Conservation (phyloP, 495 filamentous ascomycete genomes). For the Penicillium dipodomyicola region DNA sequence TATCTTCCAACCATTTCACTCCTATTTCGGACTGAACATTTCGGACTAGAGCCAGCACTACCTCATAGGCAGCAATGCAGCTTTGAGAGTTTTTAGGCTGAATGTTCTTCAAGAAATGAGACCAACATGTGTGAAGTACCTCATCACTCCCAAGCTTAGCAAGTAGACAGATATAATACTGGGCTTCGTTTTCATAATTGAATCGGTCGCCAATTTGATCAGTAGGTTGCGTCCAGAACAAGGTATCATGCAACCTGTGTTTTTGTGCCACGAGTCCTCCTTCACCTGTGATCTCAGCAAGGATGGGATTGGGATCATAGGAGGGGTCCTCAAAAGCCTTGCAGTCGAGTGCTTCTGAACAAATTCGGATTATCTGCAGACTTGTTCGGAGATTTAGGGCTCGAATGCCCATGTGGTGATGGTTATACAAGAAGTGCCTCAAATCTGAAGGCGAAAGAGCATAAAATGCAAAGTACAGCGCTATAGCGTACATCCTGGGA, state of each 20-base stretch:
- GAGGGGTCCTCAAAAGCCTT: constrained; percentile 24
- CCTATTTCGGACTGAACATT: constrained; percentile 21
- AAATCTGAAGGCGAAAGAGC: constrained; percentile 30
- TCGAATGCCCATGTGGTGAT: constrained; percentile 5
- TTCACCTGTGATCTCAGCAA: constrained; percentile 30
- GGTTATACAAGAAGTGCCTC: constrained; percentile 23
- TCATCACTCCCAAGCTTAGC: constrained; percentile 17
- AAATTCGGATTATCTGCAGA: constrained; percentile 20
- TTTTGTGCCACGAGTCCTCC: neutral
- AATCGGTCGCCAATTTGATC: neutral
- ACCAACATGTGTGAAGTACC: constrained; percentile 23
- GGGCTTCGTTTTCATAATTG: neutral
- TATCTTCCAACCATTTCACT: constrained; percentile 21
- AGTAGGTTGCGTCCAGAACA: constrained; percentile 16
- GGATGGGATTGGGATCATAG: constrained; percentile 26
- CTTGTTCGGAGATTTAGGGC: constrained; percentile 7
- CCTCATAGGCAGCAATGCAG: constrained; percentile 25
- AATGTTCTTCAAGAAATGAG: constrained; percentile 14
- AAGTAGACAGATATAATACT: constrained; percentile 27
- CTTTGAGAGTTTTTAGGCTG: neutral
- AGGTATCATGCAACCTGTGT: constrained; percentile 24
- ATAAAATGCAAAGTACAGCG: constrained; percentile 23
- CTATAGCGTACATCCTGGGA: constrained; percentile 25
- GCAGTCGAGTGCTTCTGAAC: constrained; percentile 21
- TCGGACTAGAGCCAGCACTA: constrained; percentile 23